These are phyloP conservation scores for Cercophora scortea DNA, from an alignment of 495 filamentous ascomycete genomes.

Conservation along the genomic window DNA sequence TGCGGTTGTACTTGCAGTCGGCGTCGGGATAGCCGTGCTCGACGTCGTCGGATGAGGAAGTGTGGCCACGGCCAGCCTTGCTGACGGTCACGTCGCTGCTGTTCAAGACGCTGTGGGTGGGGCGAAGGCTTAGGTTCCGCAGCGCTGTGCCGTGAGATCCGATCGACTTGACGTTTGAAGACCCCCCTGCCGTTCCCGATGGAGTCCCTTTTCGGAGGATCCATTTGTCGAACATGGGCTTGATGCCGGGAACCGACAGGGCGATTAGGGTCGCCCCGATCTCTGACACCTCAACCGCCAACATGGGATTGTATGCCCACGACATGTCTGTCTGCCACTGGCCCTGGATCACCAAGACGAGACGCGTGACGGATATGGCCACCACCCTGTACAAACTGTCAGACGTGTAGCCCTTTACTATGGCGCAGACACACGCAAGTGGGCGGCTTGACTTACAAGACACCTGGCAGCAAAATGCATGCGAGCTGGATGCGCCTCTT, in stretches of 20 bases:
- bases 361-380: conserved; percentile 32
- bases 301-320: conserved; percentile 39
- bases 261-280: conserved; percentile 37
- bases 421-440: neutral
- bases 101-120: neutral
- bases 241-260: conserved; percentile 38
- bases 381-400: conserved; percentile 24
- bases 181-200: neutral
- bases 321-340: conserved; percentile 33
- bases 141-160: too few relatives aligned
- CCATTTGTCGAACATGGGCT: conserved; percentile 29
- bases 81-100: neutral
- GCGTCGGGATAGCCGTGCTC: neutral
- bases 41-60: neutral
- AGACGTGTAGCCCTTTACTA: neutral
- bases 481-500: conserved; percentile 31
- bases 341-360: conserved; percentile 34
- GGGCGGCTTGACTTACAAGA: conserved; percentile 24
- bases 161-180: too few relatives aligned
- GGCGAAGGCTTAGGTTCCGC: neutral
- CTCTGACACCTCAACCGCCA: conserved; percentile 37
- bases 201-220: neutral
- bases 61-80: neutral
- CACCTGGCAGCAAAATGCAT: conserved; percentile 36
- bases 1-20: neutral